Evolutionary conservation across 2,329 filamentous ascomycete genomes (phyloP).

Genomic region (Colletotrichum musae): DNA sequence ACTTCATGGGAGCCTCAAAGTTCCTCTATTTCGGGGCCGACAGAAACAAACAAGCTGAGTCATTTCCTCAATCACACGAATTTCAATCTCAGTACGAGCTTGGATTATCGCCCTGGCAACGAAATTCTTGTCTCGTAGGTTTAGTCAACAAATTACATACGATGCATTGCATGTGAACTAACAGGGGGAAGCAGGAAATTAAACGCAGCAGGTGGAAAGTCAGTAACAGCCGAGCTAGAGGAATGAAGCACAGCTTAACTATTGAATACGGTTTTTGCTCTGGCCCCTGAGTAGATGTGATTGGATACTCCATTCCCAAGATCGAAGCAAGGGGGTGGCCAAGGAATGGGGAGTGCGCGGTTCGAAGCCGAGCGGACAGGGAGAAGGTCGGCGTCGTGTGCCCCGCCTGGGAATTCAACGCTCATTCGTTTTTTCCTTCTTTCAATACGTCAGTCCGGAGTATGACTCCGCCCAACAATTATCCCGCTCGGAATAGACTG

Average conservation of each 20-base stretch:
- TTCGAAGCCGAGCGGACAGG: neutral
- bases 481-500: too few relatives aligned
- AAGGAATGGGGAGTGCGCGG: constrained; percentile 12
- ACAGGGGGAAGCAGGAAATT: constrained; percentile 24
- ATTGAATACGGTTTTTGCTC: constrained; percentile 43
- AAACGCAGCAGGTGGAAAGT: constrained; percentile 10
- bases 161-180: neutral
- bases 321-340: constrained; percentile 13
- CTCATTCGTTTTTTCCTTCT: neutral
- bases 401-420: neutral
- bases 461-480: too few relatives aligned
- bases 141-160: too few relatives aligned
- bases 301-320: constrained; percentile 20
- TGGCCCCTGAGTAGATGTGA: constrained; percentile 29
- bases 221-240: constrained; percentile 34
- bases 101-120: too few relatives aligned
- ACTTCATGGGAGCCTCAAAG: too few relatives aligned
- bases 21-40: too few relatives aligned
- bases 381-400: neutral
- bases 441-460: too few relatives aligned
- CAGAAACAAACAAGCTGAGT: too few relatives aligned
- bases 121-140: too few relatives aligned
- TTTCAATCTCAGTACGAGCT: too few relatives aligned
- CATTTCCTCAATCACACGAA: too few relatives aligned
- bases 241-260: constrained; percentile 38